Base-by-base conservation (phyloP, 768 basidiomycete genomes). In the Termitomyces sp. region DNA sequence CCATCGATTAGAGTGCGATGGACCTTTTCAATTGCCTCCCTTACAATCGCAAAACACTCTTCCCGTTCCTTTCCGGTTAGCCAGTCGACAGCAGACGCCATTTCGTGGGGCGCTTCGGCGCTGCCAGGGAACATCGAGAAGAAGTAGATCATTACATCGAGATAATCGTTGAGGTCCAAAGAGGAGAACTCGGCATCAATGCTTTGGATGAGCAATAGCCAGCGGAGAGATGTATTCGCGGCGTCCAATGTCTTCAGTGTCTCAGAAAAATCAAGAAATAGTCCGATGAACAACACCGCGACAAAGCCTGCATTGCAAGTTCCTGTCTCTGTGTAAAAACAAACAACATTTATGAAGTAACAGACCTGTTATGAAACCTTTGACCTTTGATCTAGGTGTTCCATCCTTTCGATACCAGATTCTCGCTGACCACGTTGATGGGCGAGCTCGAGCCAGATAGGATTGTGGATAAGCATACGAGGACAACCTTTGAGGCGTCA, bases 331-430 rank as follows among this genome's bases (percentile, higher is more conserved):
- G 13, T 41, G 53, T 3, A 20, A 32, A 13, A 12, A 18, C 10
- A 32, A 30, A 23, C 32, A 14, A 30, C 43, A 52, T 58, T 5
- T 12, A 28, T 5, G 14, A 40, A 61, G 70, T 10, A 9, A 54
- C 28, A 50, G 52, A 76, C 75, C 70, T 56, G 73, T 69, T 16
- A 69, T 58, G 13, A 69, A 64, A 12, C 73, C 74, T 51, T 71
- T 72, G 48, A 68, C 50, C 61, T 68, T 71, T 4, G 75, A 76
- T 50, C 76, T 65, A 46, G 72, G 72, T 40, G 69, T 70, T 35
- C 76, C 76, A 68, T 77, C 73, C 32, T 61, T 63, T 61, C 70
- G 67, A 65, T 69, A 74, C 60, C 70, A 72, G 43, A 75, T 18
- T 61, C 65, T 73, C 10, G 64, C 61, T 43, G 66, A 66, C 52